Percentiles rank a stretch among this genome's conserved stretches.
These are phyloP conservation scores for Oropetium thomaeum DNA, from an alignment of 176 grass and related monocot species.

Conservation along the genomic window DNA sequence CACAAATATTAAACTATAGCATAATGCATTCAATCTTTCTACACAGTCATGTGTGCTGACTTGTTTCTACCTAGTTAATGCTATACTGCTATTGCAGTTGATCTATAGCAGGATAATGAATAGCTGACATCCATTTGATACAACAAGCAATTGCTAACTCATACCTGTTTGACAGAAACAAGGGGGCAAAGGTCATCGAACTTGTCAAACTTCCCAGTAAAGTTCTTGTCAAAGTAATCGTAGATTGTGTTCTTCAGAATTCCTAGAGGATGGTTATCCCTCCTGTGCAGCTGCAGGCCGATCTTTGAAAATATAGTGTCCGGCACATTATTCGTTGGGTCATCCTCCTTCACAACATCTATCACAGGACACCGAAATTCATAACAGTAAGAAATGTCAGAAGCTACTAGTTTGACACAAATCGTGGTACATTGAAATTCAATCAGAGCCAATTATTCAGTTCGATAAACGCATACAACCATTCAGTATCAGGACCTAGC, in stretches of 20 bases:
- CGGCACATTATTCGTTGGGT: slow-evolving; percentile 84
- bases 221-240: slow-evolving; percentile 76
- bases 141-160: neutral
- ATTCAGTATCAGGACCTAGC: neutral
- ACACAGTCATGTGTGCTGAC: neutral
- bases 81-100: neutral
- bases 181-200: slow-evolving; percentile 94
- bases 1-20: neutral
- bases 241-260: slow-evolving; percentile 91
- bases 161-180: slow-evolving; percentile 88
- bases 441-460: neutral
- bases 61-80: neutral
- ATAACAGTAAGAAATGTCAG: neutral
- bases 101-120: neutral
- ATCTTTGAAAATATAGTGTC: slow-evolving; percentile 86
- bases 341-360: slow-evolving; percentile 93
- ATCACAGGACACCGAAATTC: neutral
- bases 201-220: slow-evolving; percentile 64
- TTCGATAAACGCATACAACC: neutral
- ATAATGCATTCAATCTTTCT: neutral
- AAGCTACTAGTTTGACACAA: neutral
- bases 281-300: slow-evolving; percentile 83
- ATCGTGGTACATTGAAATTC: neutral
- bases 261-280: slow-evolving; percentile 81
- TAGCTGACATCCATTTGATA: neutral